A percentile compares a stretch with the other conserved stretches of the same genome.
phyloP scores from a whole-genome alignment of 2,329 filamentous ascomycete genomes.

The Talaromyces amestolkiae region DNA sequence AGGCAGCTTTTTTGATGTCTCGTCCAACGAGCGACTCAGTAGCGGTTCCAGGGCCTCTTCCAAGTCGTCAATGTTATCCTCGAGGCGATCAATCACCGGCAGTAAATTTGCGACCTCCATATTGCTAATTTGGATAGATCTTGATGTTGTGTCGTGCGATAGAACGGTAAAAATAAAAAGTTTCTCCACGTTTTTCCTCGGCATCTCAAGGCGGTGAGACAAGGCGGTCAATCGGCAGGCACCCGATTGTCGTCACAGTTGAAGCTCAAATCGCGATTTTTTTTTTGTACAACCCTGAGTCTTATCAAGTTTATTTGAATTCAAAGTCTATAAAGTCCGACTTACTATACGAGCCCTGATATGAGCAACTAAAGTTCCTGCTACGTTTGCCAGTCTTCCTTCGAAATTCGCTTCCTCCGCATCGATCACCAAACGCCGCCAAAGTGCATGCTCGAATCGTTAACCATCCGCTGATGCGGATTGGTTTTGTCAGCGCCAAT shows the following conservation, averaged over 20 bases:
- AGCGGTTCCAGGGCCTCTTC: constrained; percentile 73
- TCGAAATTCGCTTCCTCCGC: background rate
- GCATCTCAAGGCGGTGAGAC: constrained; percentile 16
- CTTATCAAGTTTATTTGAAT: background rate
- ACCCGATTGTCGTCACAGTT: background rate
- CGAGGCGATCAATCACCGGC: constrained; percentile 69
- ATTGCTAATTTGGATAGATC: background rate
- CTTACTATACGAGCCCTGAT: background rate
- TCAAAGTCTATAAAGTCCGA: too few relatives aligned
- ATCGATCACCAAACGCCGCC: background rate
- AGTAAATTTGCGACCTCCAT: constrained; percentile 61
- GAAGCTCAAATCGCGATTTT: background rate
- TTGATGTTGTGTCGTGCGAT: constrained; percentile 3
- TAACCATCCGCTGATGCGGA: constrained; percentile 21
- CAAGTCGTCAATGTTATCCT: constrained; percentile 74
- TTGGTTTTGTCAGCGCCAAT: constrained; percentile 13
- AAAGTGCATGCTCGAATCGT: constrained; percentile 19
- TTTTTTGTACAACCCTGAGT: background rate
- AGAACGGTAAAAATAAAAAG: background rate
- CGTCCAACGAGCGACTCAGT: constrained; percentile 61
- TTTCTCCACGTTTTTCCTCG: constrained; percentile 7
- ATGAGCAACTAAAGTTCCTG: background rate
- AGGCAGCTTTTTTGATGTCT: constrained; percentile 73
- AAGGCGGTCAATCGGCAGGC: background rate
- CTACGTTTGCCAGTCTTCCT: background rate